A percentile compares a stretch with the other conserved stretches of the same genome.
Evolutionary conservation across 371 early-diverging fungal species (phyloP).

Genomic region (Circinella umbellata): DNA sequence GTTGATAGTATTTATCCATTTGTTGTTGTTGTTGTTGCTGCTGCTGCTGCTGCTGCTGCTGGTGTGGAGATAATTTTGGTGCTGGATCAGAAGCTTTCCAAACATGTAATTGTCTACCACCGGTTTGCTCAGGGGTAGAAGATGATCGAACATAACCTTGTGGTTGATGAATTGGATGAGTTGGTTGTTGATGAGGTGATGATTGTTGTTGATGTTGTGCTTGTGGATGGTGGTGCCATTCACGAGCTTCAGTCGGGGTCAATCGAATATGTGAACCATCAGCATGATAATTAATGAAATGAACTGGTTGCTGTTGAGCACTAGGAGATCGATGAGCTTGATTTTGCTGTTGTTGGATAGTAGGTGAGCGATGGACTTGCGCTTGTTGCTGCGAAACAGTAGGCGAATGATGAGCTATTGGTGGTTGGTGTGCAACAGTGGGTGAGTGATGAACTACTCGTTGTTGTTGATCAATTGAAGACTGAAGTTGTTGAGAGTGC

Average conservation of each 20-base stretch:
- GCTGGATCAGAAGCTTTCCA: conserved; percentile 12
- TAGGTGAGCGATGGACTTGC: too few species aligned
- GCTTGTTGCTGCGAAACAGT: conserved; percentile 12
- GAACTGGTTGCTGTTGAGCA: conserved; percentile 5
- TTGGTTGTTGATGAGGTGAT: not conserved
- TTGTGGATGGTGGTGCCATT: conserved; percentile 5
- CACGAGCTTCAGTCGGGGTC: conserved; percentile 5
- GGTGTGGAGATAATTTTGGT: not conserved
- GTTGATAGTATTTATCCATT: not conserved
- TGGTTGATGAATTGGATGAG: not conserved
- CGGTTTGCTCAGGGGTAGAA: conserved; percentile 8
- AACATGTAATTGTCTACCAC: conserved; percentile 14
- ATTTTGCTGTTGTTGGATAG: conserved; percentile 19
- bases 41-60: not conserved
- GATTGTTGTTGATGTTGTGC: not conserved
- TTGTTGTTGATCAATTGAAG: conserved; percentile 18
- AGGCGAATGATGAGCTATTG: not conserved
- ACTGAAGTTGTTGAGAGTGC: not conserved
- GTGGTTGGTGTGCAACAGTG: not conserved
- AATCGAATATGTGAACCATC: conserved; percentile 12
- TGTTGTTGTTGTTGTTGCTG: conserved; percentile 25
- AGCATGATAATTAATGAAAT: conserved; percentile 23
- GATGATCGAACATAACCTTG: not conserved
- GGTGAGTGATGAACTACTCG: not conserved
- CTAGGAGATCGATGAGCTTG: not conserved